Evolutionary conservation across 306 rosid genomes (phyloP).

Genomic region (Begonia loranthoides): DNA sequence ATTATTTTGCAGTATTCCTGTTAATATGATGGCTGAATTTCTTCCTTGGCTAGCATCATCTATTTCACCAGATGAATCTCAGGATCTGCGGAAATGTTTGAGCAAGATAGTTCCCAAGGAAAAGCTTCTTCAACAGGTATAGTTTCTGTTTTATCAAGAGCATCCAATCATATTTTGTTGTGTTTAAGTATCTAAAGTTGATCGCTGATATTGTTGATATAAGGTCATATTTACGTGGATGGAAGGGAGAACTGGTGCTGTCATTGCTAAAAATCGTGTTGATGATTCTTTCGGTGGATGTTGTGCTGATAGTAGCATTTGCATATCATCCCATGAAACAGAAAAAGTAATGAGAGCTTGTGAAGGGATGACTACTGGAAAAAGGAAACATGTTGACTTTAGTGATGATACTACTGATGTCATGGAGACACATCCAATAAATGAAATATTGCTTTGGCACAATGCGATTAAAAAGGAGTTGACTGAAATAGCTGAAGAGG

Average conservation of each 20-base stretch:
- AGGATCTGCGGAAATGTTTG: constrained; percentile 62
- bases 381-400: constrained; percentile 66
- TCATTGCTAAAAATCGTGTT: constrained; percentile 19
- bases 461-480: constrained; percentile 84
- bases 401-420: constrained; percentile 35
- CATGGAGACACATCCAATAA: constrained; percentile 60
- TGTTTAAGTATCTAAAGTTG: constrained; percentile 7
- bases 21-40: constrained; percentile 81
- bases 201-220: constrained; percentile 19
- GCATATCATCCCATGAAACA: constrained; percentile 27
- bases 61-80: constrained; percentile 70
- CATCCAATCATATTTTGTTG: constrained; percentile 10
- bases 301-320: constrained; percentile 20
- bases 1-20: constrained; percentile 96
- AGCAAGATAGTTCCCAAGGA: constrained; percentile 77
- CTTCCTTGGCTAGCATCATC: constrained; percentile 94
- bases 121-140: constrained; percentile 93
- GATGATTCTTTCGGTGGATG: constrained; percentile 34
- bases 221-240: constrained; percentile 96
- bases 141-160: constrained; percentile 14
- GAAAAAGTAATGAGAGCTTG: constrained; percentile 43
- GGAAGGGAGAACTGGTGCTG: constrained; percentile 41
- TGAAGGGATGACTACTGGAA: constrained; percentile 45
- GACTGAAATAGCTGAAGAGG: constrained; percentile 61
- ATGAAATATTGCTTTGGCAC: constrained; percentile 96